Conservation (phyloP, 2,329 filamentous ascomycete genomes). For the Pseudocercospora crystallina region DNA sequence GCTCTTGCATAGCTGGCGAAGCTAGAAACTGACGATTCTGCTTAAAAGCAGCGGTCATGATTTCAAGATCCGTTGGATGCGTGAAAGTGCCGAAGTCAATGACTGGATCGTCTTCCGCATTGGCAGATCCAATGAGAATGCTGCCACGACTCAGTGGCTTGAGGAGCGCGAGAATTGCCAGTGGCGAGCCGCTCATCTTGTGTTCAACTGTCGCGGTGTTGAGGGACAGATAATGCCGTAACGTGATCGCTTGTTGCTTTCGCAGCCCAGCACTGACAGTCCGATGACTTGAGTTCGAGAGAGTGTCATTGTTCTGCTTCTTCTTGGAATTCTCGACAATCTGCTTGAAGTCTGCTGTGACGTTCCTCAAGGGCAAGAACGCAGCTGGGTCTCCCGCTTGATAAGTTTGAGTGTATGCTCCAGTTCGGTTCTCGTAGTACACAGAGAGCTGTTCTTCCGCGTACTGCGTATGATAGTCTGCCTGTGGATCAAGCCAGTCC, state of each 20-base stretch:
- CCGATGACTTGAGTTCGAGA: too few species aligned
- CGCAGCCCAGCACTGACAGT: too few species aligned
- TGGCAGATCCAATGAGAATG: conserved; percentile 37
- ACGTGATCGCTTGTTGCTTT: too few species aligned
- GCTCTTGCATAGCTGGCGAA: too few species aligned
- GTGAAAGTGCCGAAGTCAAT: conserved; percentile 31
- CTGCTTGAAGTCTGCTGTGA: conserved; percentile 23
- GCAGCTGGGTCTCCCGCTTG: conserved; percentile 20
- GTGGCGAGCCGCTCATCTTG: neutral
- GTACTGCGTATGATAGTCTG: conserved; percentile 2
- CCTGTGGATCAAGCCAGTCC: conserved; percentile 3
- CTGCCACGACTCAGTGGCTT: conserved; percentile 40
- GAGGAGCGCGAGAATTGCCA: conserved; percentile 29
- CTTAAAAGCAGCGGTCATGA: too few species aligned
- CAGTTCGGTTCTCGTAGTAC: conserved; percentile 23
- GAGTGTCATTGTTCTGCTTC: too few species aligned
- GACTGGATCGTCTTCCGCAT: conserved; percentile 35
- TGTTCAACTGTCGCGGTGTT: too few species aligned
- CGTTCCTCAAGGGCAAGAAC: conserved; percentile 22
- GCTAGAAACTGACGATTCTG: too few species aligned
- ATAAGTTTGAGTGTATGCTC: conserved; percentile 29
- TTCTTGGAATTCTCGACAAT: too few species aligned
- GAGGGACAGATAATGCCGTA: too few species aligned
- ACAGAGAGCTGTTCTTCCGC: conserved; percentile 4
- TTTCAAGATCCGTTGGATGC: conserved; percentile 11